Percentiles rank a stretch among this genome's conserved stretches.
Evolutionary conservation across 345 rosid genomes (phyloP).

Genomic region (Populus alba): DNA sequence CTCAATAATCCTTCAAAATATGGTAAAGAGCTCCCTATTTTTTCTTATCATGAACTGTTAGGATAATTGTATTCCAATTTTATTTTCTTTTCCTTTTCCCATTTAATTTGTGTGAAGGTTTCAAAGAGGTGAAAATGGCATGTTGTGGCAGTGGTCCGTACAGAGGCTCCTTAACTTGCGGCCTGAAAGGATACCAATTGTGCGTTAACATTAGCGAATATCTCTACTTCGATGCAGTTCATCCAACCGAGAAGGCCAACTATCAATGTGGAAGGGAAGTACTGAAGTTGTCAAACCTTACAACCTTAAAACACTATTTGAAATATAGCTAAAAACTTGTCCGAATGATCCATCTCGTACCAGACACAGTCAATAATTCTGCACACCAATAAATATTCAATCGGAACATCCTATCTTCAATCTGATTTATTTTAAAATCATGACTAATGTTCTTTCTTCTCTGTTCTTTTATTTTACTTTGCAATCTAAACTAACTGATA

Average conservation of each 20-base stretch:
- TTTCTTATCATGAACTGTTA: too few species aligned
- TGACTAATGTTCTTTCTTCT: too few species aligned
- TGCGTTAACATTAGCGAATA: constrained; percentile 24
- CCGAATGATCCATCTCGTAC: too few species aligned
- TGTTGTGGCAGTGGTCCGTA: constrained; percentile 18
- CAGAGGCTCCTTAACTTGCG: constrained; percentile 7
- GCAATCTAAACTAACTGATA: too few species aligned
- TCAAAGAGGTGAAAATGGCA: constrained; percentile 2
- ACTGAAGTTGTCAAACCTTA: not conserved
- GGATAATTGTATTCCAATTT: not conserved
- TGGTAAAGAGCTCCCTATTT: not conserved
- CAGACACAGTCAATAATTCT: too few species aligned
- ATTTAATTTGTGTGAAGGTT: not conserved
- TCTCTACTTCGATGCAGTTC: constrained; percentile 35
- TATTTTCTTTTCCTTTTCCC: not conserved
- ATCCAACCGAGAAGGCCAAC: constrained; percentile 31
- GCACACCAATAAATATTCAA: too few species aligned
- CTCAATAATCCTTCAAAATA: constrained; percentile 18
- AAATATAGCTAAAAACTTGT: not conserved
- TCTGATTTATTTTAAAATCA: too few species aligned
- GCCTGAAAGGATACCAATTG: constrained; percentile 14
- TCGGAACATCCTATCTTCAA: too few species aligned
- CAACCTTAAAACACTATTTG: not conserved
- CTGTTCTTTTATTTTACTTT: too few species aligned
- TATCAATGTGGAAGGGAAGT: constrained; percentile 14